phyloP scores from a whole-genome alignment of 208 protist species.

The Zelonia costaricensis region DNA sequence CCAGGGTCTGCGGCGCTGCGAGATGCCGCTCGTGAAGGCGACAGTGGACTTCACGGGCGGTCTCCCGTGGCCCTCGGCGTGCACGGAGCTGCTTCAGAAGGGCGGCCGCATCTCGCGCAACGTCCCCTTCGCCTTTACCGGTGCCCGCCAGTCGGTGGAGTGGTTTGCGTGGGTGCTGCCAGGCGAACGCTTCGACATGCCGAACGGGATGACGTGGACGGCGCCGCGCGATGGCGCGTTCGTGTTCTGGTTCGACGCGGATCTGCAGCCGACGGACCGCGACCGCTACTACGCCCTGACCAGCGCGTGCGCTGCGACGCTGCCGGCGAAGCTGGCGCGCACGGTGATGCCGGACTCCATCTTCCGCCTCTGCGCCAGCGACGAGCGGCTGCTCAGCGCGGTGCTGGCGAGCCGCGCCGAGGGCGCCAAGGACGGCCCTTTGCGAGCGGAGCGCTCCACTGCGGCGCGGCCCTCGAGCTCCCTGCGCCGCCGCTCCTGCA shows the following conservation, averaged over 20 bases:
- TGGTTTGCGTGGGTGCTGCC: constrained; percentile 83
- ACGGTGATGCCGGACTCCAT: constrained; percentile 54
- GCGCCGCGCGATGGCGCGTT: constrained; percentile 63
- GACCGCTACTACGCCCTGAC: constrained; percentile 84
- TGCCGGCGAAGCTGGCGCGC: constrained; percentile 40
- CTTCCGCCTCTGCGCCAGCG: constrained; percentile 44
- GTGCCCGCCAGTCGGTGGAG: constrained; percentile 32
- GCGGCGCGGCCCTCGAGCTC: neutral
- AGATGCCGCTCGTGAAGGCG: constrained; percentile 30
- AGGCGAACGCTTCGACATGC: constrained; percentile 57
- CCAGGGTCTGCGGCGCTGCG: constrained; percentile 42
- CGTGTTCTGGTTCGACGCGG: constrained; percentile 78
- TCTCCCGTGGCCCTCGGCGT: constrained; percentile 73
- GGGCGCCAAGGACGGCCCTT: constrained; percentile 4
- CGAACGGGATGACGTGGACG: constrained; percentile 49
- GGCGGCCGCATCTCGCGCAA: constrained; percentile 45
- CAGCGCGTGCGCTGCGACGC: constrained; percentile 44
- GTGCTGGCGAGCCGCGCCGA: constrained; percentile 8
- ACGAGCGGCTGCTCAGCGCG: constrained; percentile 13
- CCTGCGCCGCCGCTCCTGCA: constrained; percentile 26
- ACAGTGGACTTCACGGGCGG: constrained; percentile 63
- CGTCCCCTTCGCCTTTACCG: constrained; percentile 62
- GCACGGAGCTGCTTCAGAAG: constrained; percentile 58
- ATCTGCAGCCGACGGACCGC: constrained; percentile 55
- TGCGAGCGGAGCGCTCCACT: neutral